A percentile compares a stretch with the other conserved stretches of the same genome.
phyloP scores from a whole-genome alignment of 352 stramenopile species.

The Pythium oligandrum region DNA sequence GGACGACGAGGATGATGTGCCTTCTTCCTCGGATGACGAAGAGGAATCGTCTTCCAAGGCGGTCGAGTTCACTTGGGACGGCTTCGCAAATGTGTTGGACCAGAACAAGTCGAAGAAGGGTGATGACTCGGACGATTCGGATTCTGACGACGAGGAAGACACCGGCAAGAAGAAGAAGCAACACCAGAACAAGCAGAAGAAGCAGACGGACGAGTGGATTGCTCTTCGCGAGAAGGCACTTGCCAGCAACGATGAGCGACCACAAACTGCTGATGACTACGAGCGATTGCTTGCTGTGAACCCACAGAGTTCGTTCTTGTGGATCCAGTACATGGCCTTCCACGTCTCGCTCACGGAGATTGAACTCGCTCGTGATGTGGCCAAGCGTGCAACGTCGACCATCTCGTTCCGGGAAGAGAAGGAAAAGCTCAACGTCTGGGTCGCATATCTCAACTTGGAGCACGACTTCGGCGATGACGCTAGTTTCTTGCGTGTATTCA shows the following conservation, averaged over 20 bases:
- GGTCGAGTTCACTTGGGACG: constrained; percentile 87
- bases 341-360: constrained; percentile 94
- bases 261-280: constrained; percentile 92
- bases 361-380: constrained; percentile 89
- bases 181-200: constrained; percentile 81
- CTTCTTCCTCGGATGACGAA: constrained; percentile 7
- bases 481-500: constrained; percentile 89
- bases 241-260: constrained; percentile 88
- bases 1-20: constrained; percentile 38
- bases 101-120: constrained; percentile 38
- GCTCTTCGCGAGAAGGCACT: constrained; percentile 91
- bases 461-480: constrained; percentile 93
- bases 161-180: constrained; percentile 66
- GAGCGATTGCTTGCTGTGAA: constrained; percentile 92
- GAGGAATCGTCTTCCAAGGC: constrained; percentile 16
- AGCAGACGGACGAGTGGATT: constrained; percentile 94
- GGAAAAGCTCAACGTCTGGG: constrained; percentile 97
- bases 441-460: constrained; percentile 94
- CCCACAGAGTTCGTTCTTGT: constrained; percentile 94
- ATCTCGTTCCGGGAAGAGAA: constrained; percentile 95
- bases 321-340: constrained; percentile 98
- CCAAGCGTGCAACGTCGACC: constrained; percentile 88
- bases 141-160: constrained; percentile 30
- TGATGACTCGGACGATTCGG: constrained; percentile 36
- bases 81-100: constrained; percentile 71